phyloP scores from a whole-genome alignment of 2,329 filamentous ascomycete genomes.

The Monilinia fructicola region DNA sequence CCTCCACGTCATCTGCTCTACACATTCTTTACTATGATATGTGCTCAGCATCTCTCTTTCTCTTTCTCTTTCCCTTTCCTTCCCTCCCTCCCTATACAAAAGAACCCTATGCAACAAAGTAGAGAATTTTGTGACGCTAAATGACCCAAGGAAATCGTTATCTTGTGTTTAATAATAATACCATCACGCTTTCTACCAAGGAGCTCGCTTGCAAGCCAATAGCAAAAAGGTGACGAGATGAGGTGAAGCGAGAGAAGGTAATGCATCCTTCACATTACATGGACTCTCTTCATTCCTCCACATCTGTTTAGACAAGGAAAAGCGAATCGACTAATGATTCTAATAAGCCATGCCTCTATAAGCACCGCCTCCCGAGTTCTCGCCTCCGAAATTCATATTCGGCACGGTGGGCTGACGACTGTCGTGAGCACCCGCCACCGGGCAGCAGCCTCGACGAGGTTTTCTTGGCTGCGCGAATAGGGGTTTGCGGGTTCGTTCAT shows the following conservation, averaged over 20 bases:
- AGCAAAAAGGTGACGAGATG: not conserved
- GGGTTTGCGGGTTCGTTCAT: conserved; percentile 38
- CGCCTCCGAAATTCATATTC: conserved; percentile 8
- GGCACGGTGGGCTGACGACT: conserved; percentile 18
- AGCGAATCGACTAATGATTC: not conserved
- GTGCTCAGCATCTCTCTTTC: not conserved
- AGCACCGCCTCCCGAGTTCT: conserved; percentile 25
- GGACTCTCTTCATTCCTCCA: no score
- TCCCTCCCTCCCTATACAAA: conserved; percentile 1
- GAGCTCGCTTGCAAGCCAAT: conserved; percentile 13
- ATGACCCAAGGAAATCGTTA: conserved; percentile 19
- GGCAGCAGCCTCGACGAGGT: conserved; percentile 18
- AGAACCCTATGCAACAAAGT: conserved; percentile 1
- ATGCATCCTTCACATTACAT: no score
- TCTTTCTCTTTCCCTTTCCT: not conserved
- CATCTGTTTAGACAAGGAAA: no score
- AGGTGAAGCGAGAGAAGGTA: no score
- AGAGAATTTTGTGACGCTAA: conserved; percentile 16
- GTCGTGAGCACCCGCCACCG: conserved; percentile 4
- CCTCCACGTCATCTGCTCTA: not conserved
- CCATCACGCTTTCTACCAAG: not conserved
- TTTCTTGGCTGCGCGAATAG: conserved; percentile 27
- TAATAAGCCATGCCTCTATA: conserved; percentile 38
- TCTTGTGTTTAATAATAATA: conserved; percentile 11
- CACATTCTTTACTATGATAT: not conserved